Evolutionary conservation across 106 monocot genomes (phyloP).

Genomic region (Dioscorea zingiberensis): DNA sequence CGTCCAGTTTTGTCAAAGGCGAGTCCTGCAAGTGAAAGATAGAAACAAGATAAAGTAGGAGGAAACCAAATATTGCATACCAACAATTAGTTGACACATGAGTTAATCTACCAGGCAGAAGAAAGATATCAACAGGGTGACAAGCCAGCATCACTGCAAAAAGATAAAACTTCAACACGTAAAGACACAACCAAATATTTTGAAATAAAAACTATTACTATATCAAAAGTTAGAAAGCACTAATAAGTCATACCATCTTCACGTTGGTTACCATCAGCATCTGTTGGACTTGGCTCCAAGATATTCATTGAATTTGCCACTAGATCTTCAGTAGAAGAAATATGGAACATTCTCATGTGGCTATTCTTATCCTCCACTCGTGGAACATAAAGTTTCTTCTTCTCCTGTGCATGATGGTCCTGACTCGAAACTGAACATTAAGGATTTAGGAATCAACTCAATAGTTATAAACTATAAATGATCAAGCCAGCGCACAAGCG

Average conservation of each 20-base stretch:
- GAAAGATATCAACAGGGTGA: slow-evolving; percentile 67
- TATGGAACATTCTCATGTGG: slow-evolving; percentile 86
- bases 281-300: slow-evolving; percentile 75
- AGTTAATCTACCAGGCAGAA: slow-evolving; percentile 57
- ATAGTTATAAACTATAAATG: neutral
- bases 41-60: neutral
- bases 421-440: slow-evolving; percentile 34
- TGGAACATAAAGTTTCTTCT: slow-evolving; percentile 92
- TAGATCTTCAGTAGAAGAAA: slow-evolving; percentile 62
- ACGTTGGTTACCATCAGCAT: slow-evolving; percentile 59
- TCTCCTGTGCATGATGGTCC: slow-evolving; percentile 29
- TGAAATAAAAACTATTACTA: neutral
- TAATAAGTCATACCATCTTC: slow-evolving; percentile 67
- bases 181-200: too few species aligned
- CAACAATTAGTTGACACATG: neutral
- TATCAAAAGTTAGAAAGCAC: neutral
- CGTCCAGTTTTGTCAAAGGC: slow-evolving; percentile 72
- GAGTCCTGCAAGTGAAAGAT: slow-evolving; percentile 38
- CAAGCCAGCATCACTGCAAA: slow-evolving; percentile 59
- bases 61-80: neutral
- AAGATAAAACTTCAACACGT: neutral
- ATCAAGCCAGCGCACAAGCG: too few species aligned
- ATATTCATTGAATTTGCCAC: slow-evolving; percentile 96
- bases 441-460: neutral
- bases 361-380: slow-evolving; percentile 89